Evolutionary conservation across 2,329 filamentous ascomycete species (phyloP).

Genomic region (Paraphoma sp.): DNA sequence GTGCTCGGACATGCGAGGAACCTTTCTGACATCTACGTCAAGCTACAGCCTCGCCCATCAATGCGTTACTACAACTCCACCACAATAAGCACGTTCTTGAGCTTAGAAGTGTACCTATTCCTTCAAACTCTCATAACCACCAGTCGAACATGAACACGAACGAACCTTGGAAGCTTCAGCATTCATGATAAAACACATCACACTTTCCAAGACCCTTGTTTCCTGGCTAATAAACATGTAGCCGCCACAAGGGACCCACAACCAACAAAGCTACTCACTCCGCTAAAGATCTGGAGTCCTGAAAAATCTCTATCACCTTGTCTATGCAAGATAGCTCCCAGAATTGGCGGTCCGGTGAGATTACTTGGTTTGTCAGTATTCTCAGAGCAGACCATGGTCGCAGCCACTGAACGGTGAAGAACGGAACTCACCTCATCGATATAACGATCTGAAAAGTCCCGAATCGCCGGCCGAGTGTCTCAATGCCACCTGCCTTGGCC

Average conservation of each 20-base stretch:
- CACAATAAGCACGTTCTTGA: too few species aligned
- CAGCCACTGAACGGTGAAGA: not conserved
- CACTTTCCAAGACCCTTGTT: slow-evolving; percentile 2
- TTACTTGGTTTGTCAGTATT: not conserved
- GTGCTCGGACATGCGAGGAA: too few species aligned
- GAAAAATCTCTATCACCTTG: not conserved
- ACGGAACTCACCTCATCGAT: not conserved
- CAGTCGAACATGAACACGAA: too few species aligned
- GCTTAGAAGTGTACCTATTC: too few species aligned
- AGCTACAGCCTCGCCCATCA: too few species aligned
- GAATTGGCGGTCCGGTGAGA: slow-evolving; percentile 2
- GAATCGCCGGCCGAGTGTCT: slow-evolving; percentile 7
- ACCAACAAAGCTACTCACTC: not conserved
- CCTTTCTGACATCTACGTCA: too few species aligned
- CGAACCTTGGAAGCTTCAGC: too few species aligned
- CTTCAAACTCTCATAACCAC: too few species aligned
- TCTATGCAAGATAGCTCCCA: slow-evolving; percentile 3
- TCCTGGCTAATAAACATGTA: not conserved
- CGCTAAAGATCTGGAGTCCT: slow-evolving; percentile 1
- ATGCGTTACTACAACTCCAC: too few species aligned
- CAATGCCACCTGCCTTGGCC: slow-evolving; percentile 7
- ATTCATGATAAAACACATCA: not conserved
- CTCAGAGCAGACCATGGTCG: too few species aligned
- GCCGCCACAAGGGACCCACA: not conserved
- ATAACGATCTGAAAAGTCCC: slow-evolving; percentile 11